Percentiles rank a stretch among this genome's conserved stretches.
Conservation (phyloP, 2,329 filamentous ascomycete species). For the Arthrinium phaeospermum region DNA sequence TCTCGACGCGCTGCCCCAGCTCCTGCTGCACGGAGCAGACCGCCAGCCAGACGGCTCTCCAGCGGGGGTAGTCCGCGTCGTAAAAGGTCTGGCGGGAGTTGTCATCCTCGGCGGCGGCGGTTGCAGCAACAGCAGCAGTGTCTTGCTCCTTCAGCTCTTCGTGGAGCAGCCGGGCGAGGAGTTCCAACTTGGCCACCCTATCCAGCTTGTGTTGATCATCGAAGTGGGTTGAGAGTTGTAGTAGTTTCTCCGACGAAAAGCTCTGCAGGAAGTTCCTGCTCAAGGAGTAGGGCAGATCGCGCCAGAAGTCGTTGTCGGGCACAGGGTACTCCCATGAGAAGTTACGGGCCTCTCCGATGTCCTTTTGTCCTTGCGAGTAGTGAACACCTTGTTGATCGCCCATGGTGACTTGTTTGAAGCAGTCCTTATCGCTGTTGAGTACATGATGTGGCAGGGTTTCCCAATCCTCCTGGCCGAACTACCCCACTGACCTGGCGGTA, state of each 20-base stretch:
- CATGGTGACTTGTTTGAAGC: not conserved
- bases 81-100: slow-evolving; percentile 4
- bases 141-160: slow-evolving; percentile 21
- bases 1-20: slow-evolving; percentile 16
- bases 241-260: slow-evolving; percentile 23
- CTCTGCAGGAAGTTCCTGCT: slow-evolving; percentile 26
- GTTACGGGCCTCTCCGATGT: slow-evolving; percentile 21
- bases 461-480: not conserved
- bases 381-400: not conserved
- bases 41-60: slow-evolving; percentile 21
- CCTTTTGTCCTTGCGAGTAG: slow-evolving; percentile 18
- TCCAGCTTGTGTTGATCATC: slow-evolving; percentile 9
- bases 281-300: slow-evolving; percentile 21
- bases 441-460: not conserved
- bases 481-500: not conserved
- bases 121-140: not conserved
- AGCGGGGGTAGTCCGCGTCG: slow-evolving; percentile 21
- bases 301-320: slow-evolving; percentile 28
- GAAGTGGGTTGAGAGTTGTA: not conserved
- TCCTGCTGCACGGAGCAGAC: slow-evolving; percentile 16
- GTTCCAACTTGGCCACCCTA: slow-evolving; percentile 21
- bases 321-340: slow-evolving; percentile 27
- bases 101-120: not conserved
- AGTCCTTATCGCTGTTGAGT: no score
- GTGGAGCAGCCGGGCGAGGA: slow-evolving; percentile 23